Conservation (phyloP, 495 filamentous ascomycete genomes). For the Trichoderma orchidacearum region DNA sequence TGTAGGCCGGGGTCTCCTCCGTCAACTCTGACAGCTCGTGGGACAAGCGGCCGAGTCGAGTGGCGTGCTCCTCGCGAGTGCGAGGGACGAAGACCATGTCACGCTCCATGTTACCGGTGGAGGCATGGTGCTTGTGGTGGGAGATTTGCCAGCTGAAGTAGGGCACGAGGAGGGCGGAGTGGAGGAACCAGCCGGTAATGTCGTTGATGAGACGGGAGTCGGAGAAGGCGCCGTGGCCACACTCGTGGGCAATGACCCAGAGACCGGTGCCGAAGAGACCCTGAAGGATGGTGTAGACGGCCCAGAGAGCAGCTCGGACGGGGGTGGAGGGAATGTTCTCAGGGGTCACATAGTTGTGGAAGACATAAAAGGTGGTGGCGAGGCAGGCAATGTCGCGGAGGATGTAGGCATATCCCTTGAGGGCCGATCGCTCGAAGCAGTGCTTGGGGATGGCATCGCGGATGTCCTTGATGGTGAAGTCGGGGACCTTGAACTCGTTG, state of each 20-base stretch:
- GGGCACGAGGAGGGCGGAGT: constrained; percentile 70
- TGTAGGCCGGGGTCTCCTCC: constrained; percentile 88
- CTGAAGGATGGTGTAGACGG: constrained; percentile 55
- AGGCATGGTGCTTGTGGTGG: constrained; percentile 91
- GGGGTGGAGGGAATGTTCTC: constrained; percentile 45
- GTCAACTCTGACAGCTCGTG: constrained; percentile 77
- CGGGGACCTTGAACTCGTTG: constrained; percentile 59
- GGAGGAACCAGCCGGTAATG: constrained; percentile 72
- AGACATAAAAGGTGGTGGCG: constrained; percentile 49
- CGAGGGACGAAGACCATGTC: constrained; percentile 97
- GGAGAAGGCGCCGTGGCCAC: constrained; percentile 80
- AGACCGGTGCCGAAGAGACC: constrained; percentile 67
- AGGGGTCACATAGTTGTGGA: constrained; percentile 48
- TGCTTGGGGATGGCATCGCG: constrained; percentile 69
- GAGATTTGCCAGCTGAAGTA: constrained; percentile 93
- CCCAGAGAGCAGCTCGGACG: constrained; percentile 47
- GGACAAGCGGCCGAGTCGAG: constrained; percentile 48
- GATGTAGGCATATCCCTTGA: constrained; percentile 50
- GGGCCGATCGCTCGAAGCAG: constrained; percentile 61
- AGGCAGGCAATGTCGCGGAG: constrained; percentile 53
- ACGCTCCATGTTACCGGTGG: constrained; percentile 85
- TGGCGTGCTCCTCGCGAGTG: constrained; percentile 63
- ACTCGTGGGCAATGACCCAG: constrained; percentile 82
- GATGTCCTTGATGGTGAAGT: constrained; percentile 72
- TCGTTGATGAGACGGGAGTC: constrained; percentile 69